Percentiles rank a stretch among this genome's conserved stretches.
These are phyloP conservation scores for Saturnispora kantuleensis DNA, from an alignment of 805 yeast genomes.

Conservation along the genomic window DNA sequence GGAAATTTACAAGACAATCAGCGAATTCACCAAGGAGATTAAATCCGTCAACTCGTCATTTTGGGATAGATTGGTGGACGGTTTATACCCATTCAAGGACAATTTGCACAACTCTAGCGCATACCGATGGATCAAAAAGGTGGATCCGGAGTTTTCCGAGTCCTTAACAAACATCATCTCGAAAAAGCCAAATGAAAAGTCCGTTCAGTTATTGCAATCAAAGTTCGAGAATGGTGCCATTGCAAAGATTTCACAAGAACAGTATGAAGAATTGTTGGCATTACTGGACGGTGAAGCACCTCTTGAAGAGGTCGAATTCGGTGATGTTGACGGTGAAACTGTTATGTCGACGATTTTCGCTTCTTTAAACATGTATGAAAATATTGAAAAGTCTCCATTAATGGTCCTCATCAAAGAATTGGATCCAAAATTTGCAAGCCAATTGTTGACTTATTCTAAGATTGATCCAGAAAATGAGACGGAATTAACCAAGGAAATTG, in stretches of 20 bases:
- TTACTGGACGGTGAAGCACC: slow-evolving; percentile 1
- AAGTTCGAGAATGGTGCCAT: slow-evolving; percentile 15
- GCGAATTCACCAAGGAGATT: slow-evolving; percentile 14
- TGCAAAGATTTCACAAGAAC: slow-evolving; percentile 10
- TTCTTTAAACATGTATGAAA: slow-evolving; percentile 17
- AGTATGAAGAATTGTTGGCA: slow-evolving; percentile 8
- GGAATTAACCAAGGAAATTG: slow-evolving; percentile 12
- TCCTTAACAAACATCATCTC: slow-evolving; percentile 12
- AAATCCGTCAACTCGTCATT: slow-evolving; percentile 10
- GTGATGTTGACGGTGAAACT: slow-evolving; percentile 9
- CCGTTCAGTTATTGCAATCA: slow-evolving; percentile 9
- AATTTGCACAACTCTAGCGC: slow-evolving; percentile 16
- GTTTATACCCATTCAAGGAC: slow-evolving; percentile 12
- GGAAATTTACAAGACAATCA: slow-evolving; percentile 12
- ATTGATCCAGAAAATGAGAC: slow-evolving; percentile 18
- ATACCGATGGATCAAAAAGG: slow-evolving; percentile 12
- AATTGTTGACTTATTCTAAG: slow-evolving; percentile 15
- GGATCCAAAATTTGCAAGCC: slow-evolving; percentile 19
- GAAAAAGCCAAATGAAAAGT: slow-evolving; percentile 12
- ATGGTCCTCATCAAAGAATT: slow-evolving; percentile 16
- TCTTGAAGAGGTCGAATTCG: background rate
- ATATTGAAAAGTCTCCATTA: slow-evolving; percentile 17
- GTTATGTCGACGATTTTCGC: slow-evolving; percentile 17
- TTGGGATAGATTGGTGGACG: slow-evolving; percentile 16
- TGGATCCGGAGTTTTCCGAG: slow-evolving; percentile 19